Conservation (phyloP, 2,329 filamentous ascomycete species). For the Periconia sp. region DNA sequence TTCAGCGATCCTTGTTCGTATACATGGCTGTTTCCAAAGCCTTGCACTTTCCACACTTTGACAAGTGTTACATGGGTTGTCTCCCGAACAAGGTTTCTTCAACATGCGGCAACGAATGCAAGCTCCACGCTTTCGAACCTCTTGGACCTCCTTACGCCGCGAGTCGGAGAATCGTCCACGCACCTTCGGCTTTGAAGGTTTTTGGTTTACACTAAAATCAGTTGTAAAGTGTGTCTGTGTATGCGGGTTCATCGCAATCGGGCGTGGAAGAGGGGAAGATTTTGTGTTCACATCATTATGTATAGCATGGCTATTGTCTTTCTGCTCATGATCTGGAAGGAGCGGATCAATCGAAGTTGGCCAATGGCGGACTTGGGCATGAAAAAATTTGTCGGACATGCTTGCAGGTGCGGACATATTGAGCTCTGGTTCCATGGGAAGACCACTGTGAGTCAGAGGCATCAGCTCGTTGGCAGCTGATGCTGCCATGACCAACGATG, state of each 20-base stretch:
- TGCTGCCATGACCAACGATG: conserved; percentile 42
- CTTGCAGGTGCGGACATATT: conserved; percentile 24
- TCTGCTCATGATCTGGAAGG: conserved; percentile 35
- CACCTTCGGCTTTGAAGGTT: conserved; percentile 49
- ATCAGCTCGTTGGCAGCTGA: conserved; percentile 45
- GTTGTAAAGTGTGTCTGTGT: conserved; percentile 42
- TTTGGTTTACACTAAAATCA: conserved; percentile 43
- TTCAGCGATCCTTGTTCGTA: conserved; percentile 60
- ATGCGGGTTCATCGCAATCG: conserved; percentile 42
- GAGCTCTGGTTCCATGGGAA: conserved; percentile 41
- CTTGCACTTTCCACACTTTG: conserved; percentile 61
- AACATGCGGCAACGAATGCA: conserved; percentile 66
- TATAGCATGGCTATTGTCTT: conserved; percentile 19
- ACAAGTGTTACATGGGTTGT: conserved; percentile 62
- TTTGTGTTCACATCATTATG: conserved; percentile 26
- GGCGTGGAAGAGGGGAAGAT: conserved; percentile 30
- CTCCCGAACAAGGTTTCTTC: conserved; percentile 64
- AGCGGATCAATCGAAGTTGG: conserved; percentile 35
- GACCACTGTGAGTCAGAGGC: conserved; percentile 30
- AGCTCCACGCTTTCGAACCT: conserved; percentile 61
- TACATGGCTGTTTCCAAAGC: conserved; percentile 62
- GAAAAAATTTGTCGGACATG: conserved; percentile 41
- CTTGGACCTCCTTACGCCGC: conserved; percentile 60
- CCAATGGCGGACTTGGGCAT: conserved; percentile 35
- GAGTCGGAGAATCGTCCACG: conserved; percentile 59